Evolutionary conservation across 306 rosid species (phyloP), one percentile per base, ranked within the genome.

Genomic region (Cicer cuneatum): DNA sequence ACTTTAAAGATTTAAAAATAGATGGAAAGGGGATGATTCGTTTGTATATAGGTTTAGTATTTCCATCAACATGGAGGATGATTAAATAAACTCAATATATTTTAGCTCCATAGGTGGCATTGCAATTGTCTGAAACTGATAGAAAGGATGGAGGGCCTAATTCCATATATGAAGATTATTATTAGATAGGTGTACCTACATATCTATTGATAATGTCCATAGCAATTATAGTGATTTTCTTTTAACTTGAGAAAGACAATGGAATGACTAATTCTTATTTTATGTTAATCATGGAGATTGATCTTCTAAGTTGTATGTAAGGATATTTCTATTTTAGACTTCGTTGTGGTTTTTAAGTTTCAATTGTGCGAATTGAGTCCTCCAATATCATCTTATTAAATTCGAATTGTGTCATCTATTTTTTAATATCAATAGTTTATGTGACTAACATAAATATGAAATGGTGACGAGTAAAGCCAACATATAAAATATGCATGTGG

Each of bases 1-100:
- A 61, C 10, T 33, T 18, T 59, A 33, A 21, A 59, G 43, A 56
- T 43, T 37, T 41, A 35, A 37, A 46, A 46, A 62, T 37, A 40
- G 46, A 16, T 76, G 18, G 59, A 49, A 49, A 72, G 47, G 71
- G 52, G 76, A 29, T 2, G 51, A 77, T 29, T 73, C 6, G 10
- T 24, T 45, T 65, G 75, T 39, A 39, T 39, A 24, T 65, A 41
- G 82, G 79, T 77, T 66, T 12, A 7, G 70, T 7, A 59, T 61
- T 77, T 82, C 72, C 63, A 82, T 77, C 82, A 72, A 11, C 3
- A 0, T 24, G 37, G 47, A 62, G 68, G 52, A 59, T 13, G 43
- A 59, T 59, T 29, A 7, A 37, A 59, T 29, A 7, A 37, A 59
- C 18, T 12, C 19, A 59, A 35, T 59, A 59, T 35, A 59, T 33